Base-by-base conservation (phyloP, 2,329 filamentous ascomycete genomes). In the Tothia fuscella region DNA sequence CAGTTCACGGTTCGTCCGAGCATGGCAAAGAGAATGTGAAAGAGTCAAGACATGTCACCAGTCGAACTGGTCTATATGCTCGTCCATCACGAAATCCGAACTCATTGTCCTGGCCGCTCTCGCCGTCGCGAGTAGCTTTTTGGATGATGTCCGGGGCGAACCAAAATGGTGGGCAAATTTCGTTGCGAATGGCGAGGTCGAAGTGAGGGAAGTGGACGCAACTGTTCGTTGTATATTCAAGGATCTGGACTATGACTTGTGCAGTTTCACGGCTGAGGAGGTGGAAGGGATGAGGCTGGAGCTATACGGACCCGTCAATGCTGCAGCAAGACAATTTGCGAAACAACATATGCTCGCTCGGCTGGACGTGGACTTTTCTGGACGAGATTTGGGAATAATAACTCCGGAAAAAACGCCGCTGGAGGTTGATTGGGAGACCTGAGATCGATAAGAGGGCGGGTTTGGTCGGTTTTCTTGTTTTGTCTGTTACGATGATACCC, bases 171-270 rank as follows among this genome's bases (percentile, higher is more conserved):
- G 60, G 60, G 50, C 54, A 12, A 41, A 49, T 24, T 47, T 50
- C n/a, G 54, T 57, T 35, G 51, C 50, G 24, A 39, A 34, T 3
- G 47, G 46, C 12, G 44, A 47, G 24, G 58, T 60, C 42, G 49
- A 48, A 1, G 49, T 53, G 3, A 46, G 49, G 16, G 50, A 62
- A 22, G 48, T 63, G 12, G 54, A 58, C 30, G 49, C 50, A 10
- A 59, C 56, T 14, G 59, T 53, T 45, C 43, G 50, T 26, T 54
- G 53, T 26, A 54, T 63, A 5, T 50, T 63, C 9, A 29, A 48
- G 37, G 58, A 62, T 35, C 55, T 62, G 47, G 53, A 62, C 40
- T 63, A 60, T 16, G 51, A 56, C 10, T 52, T 63, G n/a, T 52
- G 52, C 33, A 49, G 51, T 16, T 60, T 63, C 39, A 53, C 50